Percentiles rank a stretch among this genome's conserved stretches.
These are phyloP conservation scores for Marasmius fiardii DNA, from an alignment of 1,284 basidiomycete species.

Conservation along the genomic window DNA sequence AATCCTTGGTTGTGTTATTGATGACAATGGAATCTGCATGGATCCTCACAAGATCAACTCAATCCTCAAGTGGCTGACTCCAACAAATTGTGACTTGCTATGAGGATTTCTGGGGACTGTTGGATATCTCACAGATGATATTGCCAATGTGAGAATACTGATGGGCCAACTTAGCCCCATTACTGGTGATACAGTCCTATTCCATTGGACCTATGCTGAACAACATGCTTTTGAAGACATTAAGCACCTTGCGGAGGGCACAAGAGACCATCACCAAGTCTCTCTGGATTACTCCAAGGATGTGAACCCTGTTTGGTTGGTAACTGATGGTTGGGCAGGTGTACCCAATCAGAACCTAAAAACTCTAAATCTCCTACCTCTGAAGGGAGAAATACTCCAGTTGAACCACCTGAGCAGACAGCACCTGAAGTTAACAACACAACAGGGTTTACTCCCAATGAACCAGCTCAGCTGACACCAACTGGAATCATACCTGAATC, in stretches of 20 bases:
- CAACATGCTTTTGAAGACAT: conserved; percentile 24
- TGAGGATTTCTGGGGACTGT: conserved; percentile 12
- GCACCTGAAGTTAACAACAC: not conserved
- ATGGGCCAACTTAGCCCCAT: conserved; percentile 12
- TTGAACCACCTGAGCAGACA: not conserved
- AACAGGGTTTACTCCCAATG: not conserved
- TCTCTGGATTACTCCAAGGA: conserved; percentile 23
- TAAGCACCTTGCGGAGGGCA: conserved; percentile 21
- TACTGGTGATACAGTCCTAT: conserved; percentile 13
- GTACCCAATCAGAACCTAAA: not conserved
- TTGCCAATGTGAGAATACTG: conserved; percentile 4
- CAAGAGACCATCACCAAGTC: conserved; percentile 5
- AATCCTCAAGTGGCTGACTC: conserved; percentile 22
- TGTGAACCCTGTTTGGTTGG: conserved; percentile 19
- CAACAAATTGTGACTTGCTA: conserved; percentile 5
- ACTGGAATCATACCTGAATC: not conserved
- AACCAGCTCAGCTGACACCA: not conserved
- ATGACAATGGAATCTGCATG: conserved; percentile 26
- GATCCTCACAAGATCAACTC: conserved; percentile 33
- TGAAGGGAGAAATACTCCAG: not conserved
- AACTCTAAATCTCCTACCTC: not conserved
- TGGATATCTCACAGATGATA: conserved; percentile 12
- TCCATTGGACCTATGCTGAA: conserved; percentile 8
- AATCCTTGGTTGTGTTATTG: conserved; percentile 24
- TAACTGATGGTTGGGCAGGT: conserved; percentile 22